Percentiles rank a stretch among this genome's conserved stretches.
Evolutionary conservation across 2,329 filamentous ascomycete species (phyloP).

Genomic region (Fusarium sp.): DNA sequence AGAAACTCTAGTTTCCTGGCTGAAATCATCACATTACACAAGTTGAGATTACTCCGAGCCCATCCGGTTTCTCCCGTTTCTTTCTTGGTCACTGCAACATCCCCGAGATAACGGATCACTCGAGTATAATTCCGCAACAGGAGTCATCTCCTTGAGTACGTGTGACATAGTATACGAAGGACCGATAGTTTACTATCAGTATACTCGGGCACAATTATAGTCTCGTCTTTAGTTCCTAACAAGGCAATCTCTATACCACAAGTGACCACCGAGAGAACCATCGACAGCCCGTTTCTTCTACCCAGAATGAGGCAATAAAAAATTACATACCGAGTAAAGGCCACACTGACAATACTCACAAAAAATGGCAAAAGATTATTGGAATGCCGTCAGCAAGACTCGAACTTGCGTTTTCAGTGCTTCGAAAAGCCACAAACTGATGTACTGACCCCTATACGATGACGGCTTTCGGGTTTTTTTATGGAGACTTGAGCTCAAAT

Average conservation of each 20-base stretch:
- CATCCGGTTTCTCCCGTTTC: not conserved
- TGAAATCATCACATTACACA: conserved; percentile 25
- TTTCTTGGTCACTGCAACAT: conserved; percentile 8
- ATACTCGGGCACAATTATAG: not conserved
- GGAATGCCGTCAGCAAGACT: conserved; percentile 41
- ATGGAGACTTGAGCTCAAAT: rapidly evolving
- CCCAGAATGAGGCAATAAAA: not conserved
- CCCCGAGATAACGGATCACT: conserved; percentile 27
- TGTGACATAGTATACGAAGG: conserved; percentile 35
- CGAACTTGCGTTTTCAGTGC: conserved; percentile 45
- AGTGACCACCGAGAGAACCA: not conserved
- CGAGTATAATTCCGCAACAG: conserved; percentile 33
- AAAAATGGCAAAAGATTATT: conserved; percentile 15
- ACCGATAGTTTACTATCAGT: conserved; percentile 24
- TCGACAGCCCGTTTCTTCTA: not conserved
- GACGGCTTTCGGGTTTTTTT: conserved; percentile 22
- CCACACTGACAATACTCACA: rapidly evolving
- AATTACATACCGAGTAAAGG: too few species aligned
- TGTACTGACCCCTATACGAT: conserved; percentile 45
- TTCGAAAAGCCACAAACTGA: conserved; percentile 41
- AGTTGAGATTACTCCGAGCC: conserved; percentile 30
- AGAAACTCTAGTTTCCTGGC: not conserved
- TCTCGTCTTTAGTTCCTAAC: not conserved
- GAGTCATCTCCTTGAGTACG: conserved; percentile 30
- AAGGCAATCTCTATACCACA: not conserved